A percentile compares a stretch with the other conserved stretches of the same genome.
Evolutionary conservation across 345 rosid genomes (phyloP).

Genomic region (Nephelium lappaceum): DNA sequence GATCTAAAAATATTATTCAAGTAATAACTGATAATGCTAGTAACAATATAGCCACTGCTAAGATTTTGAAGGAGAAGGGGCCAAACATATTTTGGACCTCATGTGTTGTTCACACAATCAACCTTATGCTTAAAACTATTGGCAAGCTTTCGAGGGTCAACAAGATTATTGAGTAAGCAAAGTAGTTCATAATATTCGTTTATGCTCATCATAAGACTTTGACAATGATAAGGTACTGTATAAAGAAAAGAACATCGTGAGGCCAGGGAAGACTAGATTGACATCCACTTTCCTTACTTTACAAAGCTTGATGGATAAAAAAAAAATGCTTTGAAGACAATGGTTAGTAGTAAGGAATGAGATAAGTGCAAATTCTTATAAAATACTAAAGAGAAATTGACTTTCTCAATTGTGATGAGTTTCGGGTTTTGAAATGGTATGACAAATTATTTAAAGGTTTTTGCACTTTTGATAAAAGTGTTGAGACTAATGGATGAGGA

Average conservation of each 20-base stretch:
- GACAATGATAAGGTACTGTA: not conserved
- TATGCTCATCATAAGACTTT: not conserved
- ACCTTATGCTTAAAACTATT: not conserved
- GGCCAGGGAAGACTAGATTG: not conserved
- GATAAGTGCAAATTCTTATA: not conserved
- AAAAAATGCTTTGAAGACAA: not conserved
- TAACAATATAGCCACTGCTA: too few relatives aligned
- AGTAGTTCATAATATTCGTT: not conserved
- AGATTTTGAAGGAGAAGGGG: too few relatives aligned
- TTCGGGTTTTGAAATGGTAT: not conserved
- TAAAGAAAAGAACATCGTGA: not conserved
- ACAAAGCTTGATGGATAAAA: constrained; percentile 1
- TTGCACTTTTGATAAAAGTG: not conserved
- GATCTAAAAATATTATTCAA: too few relatives aligned
- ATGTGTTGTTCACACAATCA: not conserved
- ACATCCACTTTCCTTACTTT: not conserved
- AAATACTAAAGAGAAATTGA: not conserved
- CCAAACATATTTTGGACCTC: too few relatives aligned
- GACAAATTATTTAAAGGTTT: not conserved
- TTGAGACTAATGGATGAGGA: not conserved
- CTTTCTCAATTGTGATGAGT: not conserved
- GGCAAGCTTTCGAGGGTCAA: not conserved
- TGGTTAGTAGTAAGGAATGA: not conserved
- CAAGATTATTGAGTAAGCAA: not conserved
- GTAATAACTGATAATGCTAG: too few relatives aligned